Evolutionary conservation across 257 asterid species (phyloP), one percentile per base, ranked within the genome.

Genomic region (Fraxinus cuspidata): DNA sequence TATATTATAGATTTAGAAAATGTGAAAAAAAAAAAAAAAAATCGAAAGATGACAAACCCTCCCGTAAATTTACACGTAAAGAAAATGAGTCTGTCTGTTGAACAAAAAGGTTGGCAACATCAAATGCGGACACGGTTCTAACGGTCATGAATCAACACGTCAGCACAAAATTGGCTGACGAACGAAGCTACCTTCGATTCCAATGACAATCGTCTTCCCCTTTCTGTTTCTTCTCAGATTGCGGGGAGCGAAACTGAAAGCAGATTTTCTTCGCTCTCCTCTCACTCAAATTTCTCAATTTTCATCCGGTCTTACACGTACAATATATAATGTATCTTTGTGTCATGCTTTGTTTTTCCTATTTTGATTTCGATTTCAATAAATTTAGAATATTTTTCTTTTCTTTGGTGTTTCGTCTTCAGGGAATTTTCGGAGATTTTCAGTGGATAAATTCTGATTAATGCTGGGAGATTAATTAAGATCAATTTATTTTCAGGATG

Each of bases 401-500:
- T 37, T 37, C 18, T 51, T 1, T 51, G 7, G n/a, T 51, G 0
- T 51, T 15, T 51, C 18, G 60, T 51, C n/a, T 51, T 51, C 60
- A 18, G 23, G 2, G n/a, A 19, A 15, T 51, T 51, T 37, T 37
- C 42, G 60, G 23, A 18, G 21, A 15, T 49, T 18, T 18, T 49
- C 60, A 49, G 9, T 51, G 21, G 23, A 51, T 51, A 51, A 51
- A 51, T 15, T 51, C 18, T 19, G 4, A 42, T 42, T 42, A 11
- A 42, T 2, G 3, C 4, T 42, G 15, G 49, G 47, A 3, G 49
- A 42, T 42, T 12, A 42, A 42, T 42, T 42, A 12, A 12, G 49
- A 12, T 42, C 18, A 9, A 38, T 38, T 49, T 49, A 47, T 13
- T 47, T 47, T 49, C 58, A 15, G 58, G 85, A 80, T 81, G 88